Base-by-base conservation (phyloP, 2,329 filamentous ascomycete genomes). In the Metarhizium robertsii region DNA sequence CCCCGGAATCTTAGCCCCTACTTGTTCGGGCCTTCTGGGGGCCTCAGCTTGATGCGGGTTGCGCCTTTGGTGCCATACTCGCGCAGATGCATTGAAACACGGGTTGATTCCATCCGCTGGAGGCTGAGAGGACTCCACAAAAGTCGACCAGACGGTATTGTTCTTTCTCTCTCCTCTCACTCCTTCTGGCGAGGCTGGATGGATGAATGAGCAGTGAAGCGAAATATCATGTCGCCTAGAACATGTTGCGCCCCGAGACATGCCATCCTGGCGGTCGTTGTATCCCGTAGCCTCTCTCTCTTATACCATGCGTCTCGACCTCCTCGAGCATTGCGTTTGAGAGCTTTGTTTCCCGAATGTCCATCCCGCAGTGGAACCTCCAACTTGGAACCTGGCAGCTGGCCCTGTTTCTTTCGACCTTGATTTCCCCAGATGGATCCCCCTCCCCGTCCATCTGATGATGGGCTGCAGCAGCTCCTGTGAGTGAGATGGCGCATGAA, bases 321-420 rank as follows among this genome's bases (percentile, higher is more conserved):
- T 34, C 32, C 7, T 34, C 32, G 10, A 34, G 32, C 32, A 34
- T 34, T 34, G 25, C 25, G 25, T 25, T 25, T 25, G 25, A 25
- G 25, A 25, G 25, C 25, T 25, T 25, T 25, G 25, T 25, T 25
- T 25, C 4, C 25, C 3, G 25, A 25, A 40, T 5, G 38, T 14
- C 11, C 50, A 53, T 53, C 54, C 50, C 34, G 50, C 50, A 36
- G 50, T 55, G 45, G 54, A 55, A 40, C 38, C 38, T 7, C 5
- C 7, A 40, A 40, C 8, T 16, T 40, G 38, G 38, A 40, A 40
- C 8, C 14, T 40, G 38, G 38, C 4, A 14, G 3, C 25, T 25
- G 38, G 14, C 38, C n/a, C 11, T 45, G 42, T 20, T 18, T 43
- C 45, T 20, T 34, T 30, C 34, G 29, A 10, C 13, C 29, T 43